Conservation (phyloP, 2,329 filamentous ascomycete species). For the Pseudogymnoascus sp. region DNA sequence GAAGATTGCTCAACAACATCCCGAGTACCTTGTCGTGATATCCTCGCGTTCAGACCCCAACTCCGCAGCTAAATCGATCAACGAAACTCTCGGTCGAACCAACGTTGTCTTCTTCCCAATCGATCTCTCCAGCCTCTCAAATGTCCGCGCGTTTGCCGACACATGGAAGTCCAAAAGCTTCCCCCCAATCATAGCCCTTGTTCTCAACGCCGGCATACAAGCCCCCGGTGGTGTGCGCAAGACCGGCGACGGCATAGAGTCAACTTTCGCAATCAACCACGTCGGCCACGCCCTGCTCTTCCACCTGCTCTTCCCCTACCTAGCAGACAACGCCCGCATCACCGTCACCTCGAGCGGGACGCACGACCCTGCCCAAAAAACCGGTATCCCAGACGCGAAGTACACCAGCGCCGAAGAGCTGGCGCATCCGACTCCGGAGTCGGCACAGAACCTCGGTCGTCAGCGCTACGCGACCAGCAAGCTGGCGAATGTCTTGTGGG, state of each 20-base stretch:
- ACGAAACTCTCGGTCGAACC: conserved; percentile 30
- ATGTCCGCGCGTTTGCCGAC: conserved; percentile 35
- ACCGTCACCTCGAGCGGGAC: conserved; percentile 37
- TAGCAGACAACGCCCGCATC: conserved; percentile 34
- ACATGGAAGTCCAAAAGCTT: conserved; percentile 28
- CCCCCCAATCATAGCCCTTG: conserved; percentile 35
- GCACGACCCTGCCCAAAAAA: conserved; percentile 38
- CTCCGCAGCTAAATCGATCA: conserved; percentile 35
- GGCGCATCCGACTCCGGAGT: conserved; percentile 31
- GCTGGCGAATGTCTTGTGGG: conserved; percentile 40
- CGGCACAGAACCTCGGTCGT: conserved; percentile 26
- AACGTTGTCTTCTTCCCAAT: conserved; percentile 36
- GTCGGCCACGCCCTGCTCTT: conserved; percentile 43
- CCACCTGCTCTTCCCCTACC: conserved; percentile 34
- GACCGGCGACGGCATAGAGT: conserved; percentile 36
- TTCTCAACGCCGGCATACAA: conserved; percentile 42
- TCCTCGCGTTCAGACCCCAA: conserved; percentile 35
- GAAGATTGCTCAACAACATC: conserved; percentile 32
- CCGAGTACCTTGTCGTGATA: conserved; percentile 34
- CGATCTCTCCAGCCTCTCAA: conserved; percentile 33
- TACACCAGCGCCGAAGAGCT: conserved; percentile 38
- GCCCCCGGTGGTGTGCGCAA: conserved; percentile 29
- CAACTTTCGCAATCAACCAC: conserved; percentile 41
- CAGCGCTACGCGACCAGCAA: conserved; percentile 38
- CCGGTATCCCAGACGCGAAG: conserved; percentile 33